Conservation (phyloP, 495 filamentous ascomycete species). For the Aspergillus sparsus region DNA sequence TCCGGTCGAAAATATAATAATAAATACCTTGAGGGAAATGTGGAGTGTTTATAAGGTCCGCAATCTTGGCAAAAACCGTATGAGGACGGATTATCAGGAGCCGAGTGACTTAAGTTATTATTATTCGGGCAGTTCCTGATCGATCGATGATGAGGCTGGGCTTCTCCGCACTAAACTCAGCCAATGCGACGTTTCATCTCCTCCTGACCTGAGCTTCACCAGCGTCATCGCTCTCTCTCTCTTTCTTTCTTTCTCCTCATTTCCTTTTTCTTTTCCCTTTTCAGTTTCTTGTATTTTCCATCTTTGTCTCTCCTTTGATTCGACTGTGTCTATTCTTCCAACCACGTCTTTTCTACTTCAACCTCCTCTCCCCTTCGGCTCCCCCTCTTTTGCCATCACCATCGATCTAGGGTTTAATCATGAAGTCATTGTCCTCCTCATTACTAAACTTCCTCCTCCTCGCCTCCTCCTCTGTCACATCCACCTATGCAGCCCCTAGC, state of each 20-base stretch:
- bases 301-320: background rate
- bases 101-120: background rate
- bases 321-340: too few species aligned
- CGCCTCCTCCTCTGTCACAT: constrained; percentile 20
- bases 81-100: constrained; percentile 15
- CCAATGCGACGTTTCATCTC: constrained; percentile 24
- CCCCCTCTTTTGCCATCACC: too few species aligned
- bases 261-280: constrained; percentile 24
- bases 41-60: background rate
- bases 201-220: background rate
- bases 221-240: constrained; percentile 4
- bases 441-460: constrained; percentile 22
- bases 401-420: background rate
- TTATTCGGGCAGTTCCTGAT: background rate
- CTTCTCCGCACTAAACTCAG: constrained; percentile 15
- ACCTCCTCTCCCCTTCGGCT: too few species aligned
- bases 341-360: too few species aligned
- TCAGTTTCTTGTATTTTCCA: background rate
- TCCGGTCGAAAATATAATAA: background rate
- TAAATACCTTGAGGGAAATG: constrained; percentile 1
- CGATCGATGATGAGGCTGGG: background rate
- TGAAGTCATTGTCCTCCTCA: constrained; percentile 27
- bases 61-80: background rate
- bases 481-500: constrained; percentile 28
- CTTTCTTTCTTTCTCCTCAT: constrained; percentile 20